Evolutionary conservation across 1,139 yeast species (phyloP).

Genomic region (Arxiozyma telluris): DNA sequence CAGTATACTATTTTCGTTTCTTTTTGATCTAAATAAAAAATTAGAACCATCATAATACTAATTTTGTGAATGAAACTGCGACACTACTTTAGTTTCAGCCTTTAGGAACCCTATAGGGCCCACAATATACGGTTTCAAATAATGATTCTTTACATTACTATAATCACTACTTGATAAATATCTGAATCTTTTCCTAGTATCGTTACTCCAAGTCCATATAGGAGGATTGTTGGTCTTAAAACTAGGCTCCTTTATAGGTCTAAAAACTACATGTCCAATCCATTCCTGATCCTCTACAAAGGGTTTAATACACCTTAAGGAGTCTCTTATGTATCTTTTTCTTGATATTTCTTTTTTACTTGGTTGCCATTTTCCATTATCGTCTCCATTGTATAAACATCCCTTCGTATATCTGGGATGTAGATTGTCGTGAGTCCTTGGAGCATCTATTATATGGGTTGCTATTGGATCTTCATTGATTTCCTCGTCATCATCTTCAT

Average conservation of each 20-base stretch:
- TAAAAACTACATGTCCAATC: constrained; percentile 42
- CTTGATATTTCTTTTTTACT: constrained; percentile 35
- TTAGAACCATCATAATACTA: not conserved
- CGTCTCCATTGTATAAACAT: constrained; percentile 4
- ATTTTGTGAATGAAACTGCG: not conserved
- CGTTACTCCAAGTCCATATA: constrained; percentile 6
- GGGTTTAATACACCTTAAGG: constrained; percentile 50
- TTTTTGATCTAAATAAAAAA: too few relatives aligned
- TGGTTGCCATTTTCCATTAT: constrained; percentile 42
- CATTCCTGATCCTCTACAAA: constrained; percentile 46
- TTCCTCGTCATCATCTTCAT: constrained; percentile 9
- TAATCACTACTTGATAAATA: constrained; percentile 18
- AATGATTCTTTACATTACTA: constrained; percentile 15
- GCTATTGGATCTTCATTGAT: not conserved
- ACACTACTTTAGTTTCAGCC: constrained; percentile 5
- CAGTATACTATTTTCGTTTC: too few relatives aligned
- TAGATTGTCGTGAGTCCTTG: not conserved
- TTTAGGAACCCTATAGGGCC: constrained; percentile 24
- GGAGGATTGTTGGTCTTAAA: constrained; percentile 26
- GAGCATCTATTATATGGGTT: not conserved
- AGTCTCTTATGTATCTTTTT: constrained; percentile 42
- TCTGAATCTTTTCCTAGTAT: constrained; percentile 15
- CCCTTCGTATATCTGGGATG: constrained; percentile 15
- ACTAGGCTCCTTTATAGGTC: constrained; percentile 34
- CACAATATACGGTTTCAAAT: constrained; percentile 22